phyloP scores from a whole-genome alignment of 441 rosid species.

The Erodium texanum region DNA sequence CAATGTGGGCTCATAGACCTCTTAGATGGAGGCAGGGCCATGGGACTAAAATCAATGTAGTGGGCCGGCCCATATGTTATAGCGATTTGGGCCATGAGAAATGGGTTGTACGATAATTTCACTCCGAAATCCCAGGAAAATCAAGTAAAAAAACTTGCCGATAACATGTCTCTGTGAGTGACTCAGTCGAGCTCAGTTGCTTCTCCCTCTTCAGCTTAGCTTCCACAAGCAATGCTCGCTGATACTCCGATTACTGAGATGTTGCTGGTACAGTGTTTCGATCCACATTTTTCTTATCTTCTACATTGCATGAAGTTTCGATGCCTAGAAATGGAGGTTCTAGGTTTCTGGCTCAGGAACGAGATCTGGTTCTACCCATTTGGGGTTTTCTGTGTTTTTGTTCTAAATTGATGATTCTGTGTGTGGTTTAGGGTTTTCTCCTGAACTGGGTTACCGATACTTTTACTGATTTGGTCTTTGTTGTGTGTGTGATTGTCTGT shows the following conservation, averaged over 20 bases:
- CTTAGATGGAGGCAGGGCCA: no score
- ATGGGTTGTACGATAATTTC: not conserved
- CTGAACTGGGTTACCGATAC: not conserved
- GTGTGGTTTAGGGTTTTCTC: not conserved
- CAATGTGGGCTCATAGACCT: no score
- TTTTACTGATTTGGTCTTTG: not conserved
- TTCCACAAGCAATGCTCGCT: slow-evolving; percentile 3
- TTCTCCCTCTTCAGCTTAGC: not conserved
- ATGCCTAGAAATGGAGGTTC: not conserved
- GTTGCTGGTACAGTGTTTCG: not conserved
- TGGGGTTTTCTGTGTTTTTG: not conserved
- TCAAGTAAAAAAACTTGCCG: not conserved
- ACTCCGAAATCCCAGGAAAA: not conserved
- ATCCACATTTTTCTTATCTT: not conserved
- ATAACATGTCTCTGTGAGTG: not conserved
- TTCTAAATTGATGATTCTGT: not conserved
- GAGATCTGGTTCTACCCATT: slow-evolving; percentile 4
- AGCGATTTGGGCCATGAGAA: no score
- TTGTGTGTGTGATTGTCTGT: not conserved
- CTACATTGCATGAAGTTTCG: no score
- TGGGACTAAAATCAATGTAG: no score
- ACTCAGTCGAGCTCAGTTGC: slow-evolving; percentile 7
- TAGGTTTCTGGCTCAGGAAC: not conserved
- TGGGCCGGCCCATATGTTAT: no score
- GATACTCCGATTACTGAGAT: not conserved